These are phyloP conservation scores for Gaeumannomyces tritici DNA, from an alignment of 2,329 filamentous ascomycete genomes.

Conservation along the genomic window DNA sequence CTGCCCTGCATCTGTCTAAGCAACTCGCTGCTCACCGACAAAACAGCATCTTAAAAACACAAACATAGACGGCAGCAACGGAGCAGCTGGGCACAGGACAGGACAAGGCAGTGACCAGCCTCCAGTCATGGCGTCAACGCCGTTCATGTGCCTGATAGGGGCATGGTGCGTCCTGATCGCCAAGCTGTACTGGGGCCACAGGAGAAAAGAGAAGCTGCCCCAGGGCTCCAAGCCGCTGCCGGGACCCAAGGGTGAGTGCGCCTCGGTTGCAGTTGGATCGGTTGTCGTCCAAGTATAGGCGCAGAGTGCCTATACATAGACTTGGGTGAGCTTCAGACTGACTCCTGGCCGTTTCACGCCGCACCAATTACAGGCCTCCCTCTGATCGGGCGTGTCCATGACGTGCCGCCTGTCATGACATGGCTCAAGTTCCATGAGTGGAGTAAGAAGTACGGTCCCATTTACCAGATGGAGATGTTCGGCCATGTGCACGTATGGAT, in stretches of 20 bases:
- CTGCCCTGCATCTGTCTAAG: not conserved
- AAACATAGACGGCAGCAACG: not conserved
- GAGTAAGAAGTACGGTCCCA: conserved; percentile 34
- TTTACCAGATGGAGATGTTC: conserved; percentile 36
- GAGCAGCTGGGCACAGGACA: not conserved
- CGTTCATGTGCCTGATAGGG: not conserved
- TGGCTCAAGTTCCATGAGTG: conserved; percentile 40
- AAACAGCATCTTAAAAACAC: not conserved
- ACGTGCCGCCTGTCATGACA: conserved; percentile 28
- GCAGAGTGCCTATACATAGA: not conserved
- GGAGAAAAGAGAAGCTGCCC: conserved; percentile 13
- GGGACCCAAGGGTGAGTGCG: conserved; percentile 16
- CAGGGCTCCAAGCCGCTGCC: conserved; percentile 18
- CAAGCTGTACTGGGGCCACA: conserved; percentile 6
- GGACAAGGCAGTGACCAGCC: not conserved
- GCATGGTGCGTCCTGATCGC: conserved; percentile 7
- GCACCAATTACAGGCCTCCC: conserved; percentile 23
- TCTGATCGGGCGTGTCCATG: conserved; percentile 33
- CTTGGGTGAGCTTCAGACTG: not conserved
- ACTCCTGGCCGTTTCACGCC: not conserved
- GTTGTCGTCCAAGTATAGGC: not conserved
- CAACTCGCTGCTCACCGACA: not conserved
- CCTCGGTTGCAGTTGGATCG: too few species aligned
- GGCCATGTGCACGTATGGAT: conserved; percentile 38
- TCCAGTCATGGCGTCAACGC: not conserved